Percentiles rank a stretch among this genome's conserved stretches.
Evolutionary conservation across 306 rosid genomes (phyloP).

Genomic region (Prunus salicina): DNA sequence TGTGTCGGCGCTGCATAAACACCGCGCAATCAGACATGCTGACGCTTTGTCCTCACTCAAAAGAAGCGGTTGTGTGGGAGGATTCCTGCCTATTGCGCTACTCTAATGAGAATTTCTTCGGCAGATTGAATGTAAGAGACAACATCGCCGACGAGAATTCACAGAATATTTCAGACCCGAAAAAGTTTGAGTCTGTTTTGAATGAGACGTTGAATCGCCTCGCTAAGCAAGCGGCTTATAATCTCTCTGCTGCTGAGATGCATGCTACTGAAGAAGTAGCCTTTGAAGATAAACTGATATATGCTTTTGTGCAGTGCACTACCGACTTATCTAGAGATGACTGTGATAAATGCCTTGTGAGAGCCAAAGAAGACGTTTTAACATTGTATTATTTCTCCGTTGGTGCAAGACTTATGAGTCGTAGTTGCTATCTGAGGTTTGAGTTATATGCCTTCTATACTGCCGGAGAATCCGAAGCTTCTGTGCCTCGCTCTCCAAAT

Average conservation of each 20-base stretch:
- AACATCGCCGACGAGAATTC: slow-evolving; percentile 15
- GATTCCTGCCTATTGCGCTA: slow-evolving; percentile 51
- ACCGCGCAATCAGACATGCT: slow-evolving; percentile 22
- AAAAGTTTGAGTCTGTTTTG: slow-evolving; percentile 31
- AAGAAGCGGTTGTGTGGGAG: slow-evolving; percentile 50
- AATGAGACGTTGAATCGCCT: slow-evolving; percentile 20
- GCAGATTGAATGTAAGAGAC: slow-evolving; percentile 33
- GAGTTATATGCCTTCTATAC: slow-evolving; percentile 45
- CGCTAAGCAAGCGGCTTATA: slow-evolving; percentile 25
- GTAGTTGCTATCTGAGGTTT: slow-evolving; percentile 60
- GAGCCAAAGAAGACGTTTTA: slow-evolving; percentile 35
- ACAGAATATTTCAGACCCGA: slow-evolving; percentile 30
- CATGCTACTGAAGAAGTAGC: slow-evolving; percentile 38
- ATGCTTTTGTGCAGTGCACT: slow-evolving; percentile 56
- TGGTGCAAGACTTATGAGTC: slow-evolving; percentile 56
- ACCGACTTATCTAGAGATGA: slow-evolving; percentile 38
- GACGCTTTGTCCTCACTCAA: slow-evolving; percentile 30
- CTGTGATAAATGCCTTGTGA: slow-evolving; percentile 45
- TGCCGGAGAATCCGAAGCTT: slow-evolving; percentile 7
- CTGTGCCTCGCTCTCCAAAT: slow-evolving; percentile 2
- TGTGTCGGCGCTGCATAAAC: slow-evolving; percentile 26
- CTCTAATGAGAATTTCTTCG: slow-evolving; percentile 39
- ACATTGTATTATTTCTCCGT: slow-evolving; percentile 30
- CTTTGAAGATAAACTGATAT: slow-evolving; percentile 25
- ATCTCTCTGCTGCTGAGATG: slow-evolving; percentile 29